A percentile compares a stretch with the other conserved stretches of the same genome.
phyloP scores from a whole-genome alignment of 2,329 filamentous ascomycete genomes.

The Raffaelea deltoideospora region DNA sequence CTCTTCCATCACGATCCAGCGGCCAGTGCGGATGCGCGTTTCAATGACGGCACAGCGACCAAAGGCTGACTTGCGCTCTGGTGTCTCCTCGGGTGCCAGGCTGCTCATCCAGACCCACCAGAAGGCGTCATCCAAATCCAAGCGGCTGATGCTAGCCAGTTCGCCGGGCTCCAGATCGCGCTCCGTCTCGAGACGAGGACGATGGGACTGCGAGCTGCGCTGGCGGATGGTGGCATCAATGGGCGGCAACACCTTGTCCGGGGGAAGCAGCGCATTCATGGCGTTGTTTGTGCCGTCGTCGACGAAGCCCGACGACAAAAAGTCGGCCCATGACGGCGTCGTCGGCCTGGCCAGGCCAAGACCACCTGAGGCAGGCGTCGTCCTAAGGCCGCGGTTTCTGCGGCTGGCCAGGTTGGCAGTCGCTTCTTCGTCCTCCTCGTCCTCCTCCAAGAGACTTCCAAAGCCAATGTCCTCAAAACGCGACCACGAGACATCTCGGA shows the following conservation, averaged over 20 bases:
- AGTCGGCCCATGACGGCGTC: slow-evolving; percentile 96
- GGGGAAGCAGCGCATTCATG: slow-evolving; percentile 64
- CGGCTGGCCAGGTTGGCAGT: slow-evolving; percentile 20
- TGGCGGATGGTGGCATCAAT: slow-evolving; percentile 59
- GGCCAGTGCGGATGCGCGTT: slow-evolving; percentile 63
- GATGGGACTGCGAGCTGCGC: slow-evolving; percentile 76
- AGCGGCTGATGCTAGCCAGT: slow-evolving; percentile 73
- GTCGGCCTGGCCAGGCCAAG: slow-evolving; percentile 64
- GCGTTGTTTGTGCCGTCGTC: slow-evolving; percentile 53
- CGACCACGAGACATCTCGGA: slow-evolving; percentile 86
- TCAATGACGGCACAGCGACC: slow-evolving; percentile 87
- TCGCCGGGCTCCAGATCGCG: slow-evolving; percentile 72
- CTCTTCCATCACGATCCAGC: slow-evolving; percentile 92
- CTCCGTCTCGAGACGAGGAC: slow-evolving; percentile 53
- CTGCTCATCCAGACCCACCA: slow-evolving; percentile 99
- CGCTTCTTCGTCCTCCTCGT: slow-evolving; percentile 47
- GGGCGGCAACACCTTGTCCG: slow-evolving; percentile 80
- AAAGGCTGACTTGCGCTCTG: slow-evolving; percentile 78
- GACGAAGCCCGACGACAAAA: slow-evolving; percentile 82
- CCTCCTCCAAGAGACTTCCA: slow-evolving; percentile 56
- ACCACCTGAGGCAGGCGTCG: slow-evolving; percentile 51
- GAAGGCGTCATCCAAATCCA: slow-evolving; percentile 88
- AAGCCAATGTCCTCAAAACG: slow-evolving; percentile 94
- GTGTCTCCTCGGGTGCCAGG: slow-evolving; percentile 77
- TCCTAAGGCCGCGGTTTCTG: slow-evolving; percentile 33